These are phyloP conservation scores for Diutina pseudorugosa DNA, from an alignment of 1,139 yeast species.

Conservation along the genomic window DNA sequence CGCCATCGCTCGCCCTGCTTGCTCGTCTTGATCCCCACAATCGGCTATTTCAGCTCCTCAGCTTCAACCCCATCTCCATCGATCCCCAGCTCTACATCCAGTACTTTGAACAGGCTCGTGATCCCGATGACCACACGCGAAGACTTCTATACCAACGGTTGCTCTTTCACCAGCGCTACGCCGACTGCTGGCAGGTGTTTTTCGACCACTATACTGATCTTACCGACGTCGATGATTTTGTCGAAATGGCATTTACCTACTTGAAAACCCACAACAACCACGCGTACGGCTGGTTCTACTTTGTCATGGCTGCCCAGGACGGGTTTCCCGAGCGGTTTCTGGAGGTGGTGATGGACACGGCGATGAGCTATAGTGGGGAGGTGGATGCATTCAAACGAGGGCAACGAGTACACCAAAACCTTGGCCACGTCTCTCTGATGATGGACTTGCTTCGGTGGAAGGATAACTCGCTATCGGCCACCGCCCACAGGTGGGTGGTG, in stretches of 20 bases:
- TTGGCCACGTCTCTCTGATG: background rate
- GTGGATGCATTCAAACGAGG: background rate
- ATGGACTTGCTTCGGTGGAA: conserved; percentile 1
- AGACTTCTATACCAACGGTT: background rate
- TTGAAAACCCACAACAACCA: background rate
- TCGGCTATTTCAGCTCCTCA: background rate
- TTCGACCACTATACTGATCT: conserved; percentile 1
- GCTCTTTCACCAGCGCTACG: background rate
- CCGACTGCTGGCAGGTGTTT: background rate
- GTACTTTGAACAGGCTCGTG: background rate
- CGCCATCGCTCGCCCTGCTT: background rate
- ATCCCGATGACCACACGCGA: background rate
- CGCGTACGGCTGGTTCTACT: background rate
- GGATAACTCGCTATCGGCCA: background rate
- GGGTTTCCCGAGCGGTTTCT: background rate
- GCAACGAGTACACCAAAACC: background rate
- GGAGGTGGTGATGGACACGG: background rate
- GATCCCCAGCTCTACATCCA: background rate
- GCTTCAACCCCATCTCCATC: background rate
- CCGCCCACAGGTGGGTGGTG: background rate
- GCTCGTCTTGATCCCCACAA: background rate
- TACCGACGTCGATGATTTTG: background rate
- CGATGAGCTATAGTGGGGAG: background rate
- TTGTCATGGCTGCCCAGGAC: conserved; percentile 1
- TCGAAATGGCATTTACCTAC: background rate